Evolutionary conservation across 805 yeast genomes (phyloP), one percentile per base, ranked within the genome.

Genomic region (Pichia rugopelliculosa): DNA sequence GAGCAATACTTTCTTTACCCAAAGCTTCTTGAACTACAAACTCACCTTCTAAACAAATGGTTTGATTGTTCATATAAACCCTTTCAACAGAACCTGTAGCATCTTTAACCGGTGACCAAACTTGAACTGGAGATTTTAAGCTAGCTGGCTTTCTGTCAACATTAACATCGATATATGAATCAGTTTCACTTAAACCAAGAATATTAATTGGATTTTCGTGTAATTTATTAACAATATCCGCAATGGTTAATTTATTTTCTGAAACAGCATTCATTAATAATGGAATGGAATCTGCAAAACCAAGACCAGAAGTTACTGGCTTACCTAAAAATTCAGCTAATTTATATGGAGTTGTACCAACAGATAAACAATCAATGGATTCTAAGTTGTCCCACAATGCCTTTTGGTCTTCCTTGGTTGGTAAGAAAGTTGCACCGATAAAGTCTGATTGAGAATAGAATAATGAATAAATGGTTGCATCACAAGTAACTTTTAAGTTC

Each of bases 31-130:
- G 58, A 42, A 78, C 76, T 56, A 84, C 73, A 44, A 88, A 66
- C 47, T 77, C 78, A 56, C 96, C 96, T 64, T 91, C 96, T 56
- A 89, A 75, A 55, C 88, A 85, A 45, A 84, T 86, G 46, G 96
- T 85, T 64, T 83, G 82, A 49, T 80, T 84, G 53, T 82, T 79
- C 65, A 86, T 72, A 56, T 82, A 76, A 44, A 91, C 97, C 67
- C 97, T 80, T 67, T 89, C 96, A 61, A 91, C 84, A 60, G 88
- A 82, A 53, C 97, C 97, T 51, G 71, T 75, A 45, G 71, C 70
- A 53, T 75, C 76, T 49, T 69, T 71, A 52, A 80, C 76, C 52
- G 83, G 83, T 46, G 83, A 73, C 77, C 81, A 77, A 36, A 67
- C 55, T 9, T 73, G 61, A 12, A 73, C 62, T 38, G 69, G 64